Evolutionary conservation across 441 rosid species (phyloP).

Genomic region (Syzygium malaccense): DNA sequence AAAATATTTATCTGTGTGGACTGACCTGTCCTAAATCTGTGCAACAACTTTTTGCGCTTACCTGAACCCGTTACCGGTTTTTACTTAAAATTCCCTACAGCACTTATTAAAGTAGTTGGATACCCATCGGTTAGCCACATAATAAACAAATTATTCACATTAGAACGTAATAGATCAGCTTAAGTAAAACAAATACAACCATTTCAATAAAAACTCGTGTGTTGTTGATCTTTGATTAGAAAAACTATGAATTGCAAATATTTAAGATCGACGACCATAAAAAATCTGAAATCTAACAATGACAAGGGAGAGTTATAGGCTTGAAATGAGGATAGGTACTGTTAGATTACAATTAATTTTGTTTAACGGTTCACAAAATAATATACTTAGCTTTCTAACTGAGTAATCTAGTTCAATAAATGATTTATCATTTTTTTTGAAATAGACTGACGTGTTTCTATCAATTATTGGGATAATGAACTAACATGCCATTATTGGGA

Average conservation of each 20-base stretch:
- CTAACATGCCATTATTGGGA: no score
- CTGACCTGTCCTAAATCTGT: accelerated
- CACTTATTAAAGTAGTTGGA: not conserved
- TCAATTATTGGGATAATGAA: no score
- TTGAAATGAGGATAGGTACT: no score
- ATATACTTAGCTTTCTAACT: no score
- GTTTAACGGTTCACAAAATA: no score
- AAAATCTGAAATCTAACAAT: not conserved
- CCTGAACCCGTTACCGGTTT: no score
- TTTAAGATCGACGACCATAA: not conserved
- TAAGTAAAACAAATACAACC: not conserved
- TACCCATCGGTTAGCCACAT: not conserved
- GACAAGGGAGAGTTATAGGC: no score
- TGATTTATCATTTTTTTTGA: no score
- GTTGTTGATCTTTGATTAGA: accelerated
- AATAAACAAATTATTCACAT: not conserved
- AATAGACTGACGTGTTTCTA: no score
- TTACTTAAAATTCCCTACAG: not conserved
- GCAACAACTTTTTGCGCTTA: not conserved
- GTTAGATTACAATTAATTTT: no score
- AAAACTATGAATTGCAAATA: not conserved
- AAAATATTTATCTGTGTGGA: not conserved
- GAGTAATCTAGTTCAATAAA: no score
- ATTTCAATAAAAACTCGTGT: not conserved
- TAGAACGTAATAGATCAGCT: not conserved